phyloP scores from a whole-genome alignment of 192 early-diverging fungal species.

The Fimicolochytrium jonesii region DNA sequence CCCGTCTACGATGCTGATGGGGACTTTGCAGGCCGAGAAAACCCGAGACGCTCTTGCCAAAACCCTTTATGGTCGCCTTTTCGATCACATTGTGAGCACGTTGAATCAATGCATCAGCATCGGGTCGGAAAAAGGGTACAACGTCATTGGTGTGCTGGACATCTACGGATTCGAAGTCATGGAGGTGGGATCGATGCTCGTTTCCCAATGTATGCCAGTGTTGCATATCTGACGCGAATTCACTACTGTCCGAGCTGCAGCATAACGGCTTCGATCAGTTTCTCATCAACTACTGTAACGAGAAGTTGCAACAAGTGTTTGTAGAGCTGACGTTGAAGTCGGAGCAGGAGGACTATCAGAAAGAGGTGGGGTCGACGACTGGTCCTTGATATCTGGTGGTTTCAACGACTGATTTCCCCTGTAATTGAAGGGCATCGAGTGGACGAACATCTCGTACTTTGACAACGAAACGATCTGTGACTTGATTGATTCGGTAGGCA shows the following conservation, averaged over 20 bases:
- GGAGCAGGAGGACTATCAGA: slow-evolving; percentile 93
- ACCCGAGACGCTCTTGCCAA: slow-evolving; percentile 31
- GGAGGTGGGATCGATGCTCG: slow-evolving; percentile 14
- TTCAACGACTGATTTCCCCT: not conserved
- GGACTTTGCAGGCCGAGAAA: slow-evolving; percentile 12
- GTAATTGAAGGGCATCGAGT: slow-evolving; percentile 18
- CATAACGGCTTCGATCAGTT: slow-evolving; percentile 77
- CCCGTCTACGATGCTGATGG: too few species aligned
- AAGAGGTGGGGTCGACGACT: slow-evolving; percentile 27
- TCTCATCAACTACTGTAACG: slow-evolving; percentile 87
- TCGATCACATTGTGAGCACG: slow-evolving; percentile 17
- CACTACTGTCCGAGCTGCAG: not conserved
- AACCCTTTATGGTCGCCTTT: slow-evolving; percentile 30
- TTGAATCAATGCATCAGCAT: slow-evolving; percentile 16
- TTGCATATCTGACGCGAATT: not conserved
- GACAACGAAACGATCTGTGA: slow-evolving; percentile 96
- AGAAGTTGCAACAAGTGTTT: slow-evolving; percentile 94
- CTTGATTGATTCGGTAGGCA: slow-evolving; percentile 73
- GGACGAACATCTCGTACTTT: slow-evolving; percentile 79
- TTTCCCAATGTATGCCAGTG: not conserved
- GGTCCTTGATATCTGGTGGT: not conserved
- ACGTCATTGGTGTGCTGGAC: slow-evolving; percentile 79
- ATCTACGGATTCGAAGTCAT: slow-evolving; percentile 91
- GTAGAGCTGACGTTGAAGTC: slow-evolving; percentile 91
- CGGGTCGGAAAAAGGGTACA: not conserved